Evolutionary conservation across 2,329 filamentous ascomycete genomes (phyloP).

Genomic region (Bretziella fagacearum): DNA sequence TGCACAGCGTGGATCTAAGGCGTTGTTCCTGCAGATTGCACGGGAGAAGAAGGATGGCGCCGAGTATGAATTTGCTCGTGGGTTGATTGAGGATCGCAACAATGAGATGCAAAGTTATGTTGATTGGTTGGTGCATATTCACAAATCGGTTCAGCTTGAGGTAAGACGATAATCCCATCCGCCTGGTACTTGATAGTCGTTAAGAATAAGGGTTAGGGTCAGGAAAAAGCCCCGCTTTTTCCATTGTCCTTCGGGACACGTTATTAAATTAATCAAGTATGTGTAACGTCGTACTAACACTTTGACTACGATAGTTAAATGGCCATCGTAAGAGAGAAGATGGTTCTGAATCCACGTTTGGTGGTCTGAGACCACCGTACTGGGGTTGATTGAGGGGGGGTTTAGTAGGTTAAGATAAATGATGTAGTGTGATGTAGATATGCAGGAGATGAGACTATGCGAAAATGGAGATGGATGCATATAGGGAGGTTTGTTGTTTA

Average conservation of each 20-base stretch:
- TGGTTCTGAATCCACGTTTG: conserved; percentile 36
- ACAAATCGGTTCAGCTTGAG: conserved; percentile 85
- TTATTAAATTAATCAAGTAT: no score
- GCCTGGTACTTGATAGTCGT: not conserved
- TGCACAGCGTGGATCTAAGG: conserved; percentile 67
- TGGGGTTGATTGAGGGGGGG: conserved; percentile 23
- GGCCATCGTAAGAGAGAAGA: conserved; percentile 58
- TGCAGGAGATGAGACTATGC: no score
- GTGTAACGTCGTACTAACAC: no score
- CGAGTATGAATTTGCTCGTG: conserved; percentile 86
- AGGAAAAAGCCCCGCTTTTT: no score
- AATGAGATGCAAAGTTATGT: conserved; percentile 97
- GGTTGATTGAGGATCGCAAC: conserved; percentile 86
- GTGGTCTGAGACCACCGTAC: conserved; percentile 41
- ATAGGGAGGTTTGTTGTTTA: no score
- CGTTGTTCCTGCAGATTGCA: conserved; percentile 74
- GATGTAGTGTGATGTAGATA: no score
- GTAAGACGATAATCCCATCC: conserved; percentile 28
- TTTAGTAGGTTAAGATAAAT: no score
- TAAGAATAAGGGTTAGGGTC: no score
- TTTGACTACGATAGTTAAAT: conserved; percentile 31
- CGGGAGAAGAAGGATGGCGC: conserved; percentile 85
- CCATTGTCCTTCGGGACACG: no score
- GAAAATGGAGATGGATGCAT: no score
- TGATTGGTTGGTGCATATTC: conserved; percentile 92